A percentile compares a stretch with the other conserved stretches of the same genome.
Conservation (phyloP, 441 rosid species). For the Syzygium syzygioides region DNA sequence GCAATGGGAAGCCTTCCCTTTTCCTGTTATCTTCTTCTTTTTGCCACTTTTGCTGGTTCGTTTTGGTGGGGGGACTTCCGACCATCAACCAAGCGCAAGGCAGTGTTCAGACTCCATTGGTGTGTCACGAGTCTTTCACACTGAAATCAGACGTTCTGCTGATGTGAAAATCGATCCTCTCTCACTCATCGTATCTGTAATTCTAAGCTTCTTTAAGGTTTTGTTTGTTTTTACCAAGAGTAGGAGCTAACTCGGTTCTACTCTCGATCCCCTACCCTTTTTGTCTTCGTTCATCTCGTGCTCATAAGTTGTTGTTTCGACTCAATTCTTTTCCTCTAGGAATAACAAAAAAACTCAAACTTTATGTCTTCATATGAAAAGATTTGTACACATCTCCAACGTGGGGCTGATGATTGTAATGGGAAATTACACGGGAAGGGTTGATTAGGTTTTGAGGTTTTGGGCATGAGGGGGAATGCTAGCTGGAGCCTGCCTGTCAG, state of each 20-base stretch:
- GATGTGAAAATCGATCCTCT: not conserved
- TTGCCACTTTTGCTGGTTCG: not conserved
- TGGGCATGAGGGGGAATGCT: constrained; percentile 48
- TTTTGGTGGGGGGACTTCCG: not conserved
- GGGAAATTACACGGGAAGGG: constrained; percentile 10
- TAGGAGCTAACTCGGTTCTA: not conserved
- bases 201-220: not conserved
- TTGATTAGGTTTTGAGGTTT: constrained; percentile 50
- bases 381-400: constrained; percentile 23
- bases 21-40: not conserved
- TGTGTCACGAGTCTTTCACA: not conserved
- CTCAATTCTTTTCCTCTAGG: not conserved
- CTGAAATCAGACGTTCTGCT: not conserved
- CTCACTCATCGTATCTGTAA: not conserved
- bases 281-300: not conserved
- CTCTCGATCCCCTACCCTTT: not conserved
- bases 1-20: not conserved
- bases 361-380: not conserved
- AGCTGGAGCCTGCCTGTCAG: constrained; percentile 92
- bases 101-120: not conserved
- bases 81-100: not conserved
- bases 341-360: not conserved
- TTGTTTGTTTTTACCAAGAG: not conserved
- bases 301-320: not conserved
- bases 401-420: constrained; percentile 43